Evolutionary conservation across 768 basidiomycete species (phyloP).

Genomic region (Strobilomyces echinocephalus): DNA sequence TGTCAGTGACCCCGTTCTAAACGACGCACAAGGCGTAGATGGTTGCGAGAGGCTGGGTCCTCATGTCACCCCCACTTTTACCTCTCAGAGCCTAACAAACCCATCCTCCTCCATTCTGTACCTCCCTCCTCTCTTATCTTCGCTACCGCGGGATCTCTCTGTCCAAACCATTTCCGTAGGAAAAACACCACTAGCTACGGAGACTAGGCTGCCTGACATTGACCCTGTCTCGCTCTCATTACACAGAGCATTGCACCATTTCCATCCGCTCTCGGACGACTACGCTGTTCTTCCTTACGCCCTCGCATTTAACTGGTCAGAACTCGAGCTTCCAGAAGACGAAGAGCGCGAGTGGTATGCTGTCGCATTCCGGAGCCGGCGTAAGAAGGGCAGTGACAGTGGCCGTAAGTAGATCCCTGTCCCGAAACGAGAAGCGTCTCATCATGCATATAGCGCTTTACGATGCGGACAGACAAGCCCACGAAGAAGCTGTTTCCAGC

Average conservation of each 20-base stretch:
- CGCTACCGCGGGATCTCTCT: conserved; percentile 49
- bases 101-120: conserved; percentile 58
- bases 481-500: conserved; percentile 87
- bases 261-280: conserved; percentile 51
- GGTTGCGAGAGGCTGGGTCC: conserved; percentile 37
- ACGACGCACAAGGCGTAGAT: background rate
- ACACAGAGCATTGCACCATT: conserved; percentile 79
- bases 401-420: conserved; percentile 41
- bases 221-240: conserved; percentile 80
- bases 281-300: conserved; percentile 66
- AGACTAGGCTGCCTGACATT: conserved; percentile 77
- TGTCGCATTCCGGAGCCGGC: conserved; percentile 81
- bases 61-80: conserved; percentile 53
- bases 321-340: conserved; percentile 59
- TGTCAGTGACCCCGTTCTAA: background rate
- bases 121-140: conserved; percentile 80
- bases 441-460: conserved; percentile 57
- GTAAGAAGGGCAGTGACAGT: conserved; percentile 67
- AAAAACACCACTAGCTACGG: conserved; percentile 51
- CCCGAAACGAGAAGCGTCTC: background rate
- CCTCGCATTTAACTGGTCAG: conserved; percentile 85
- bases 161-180: conserved; percentile 21
- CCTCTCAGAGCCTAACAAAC: conserved; percentile 31
- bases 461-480: conserved; percentile 80
- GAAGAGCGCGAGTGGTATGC: conserved; percentile 88